Percentiles rank a stretch among this genome's conserved stretches.
Conservation (phyloP, 441 rosid genomes). For the Pelargonium fulgidum region DNA sequence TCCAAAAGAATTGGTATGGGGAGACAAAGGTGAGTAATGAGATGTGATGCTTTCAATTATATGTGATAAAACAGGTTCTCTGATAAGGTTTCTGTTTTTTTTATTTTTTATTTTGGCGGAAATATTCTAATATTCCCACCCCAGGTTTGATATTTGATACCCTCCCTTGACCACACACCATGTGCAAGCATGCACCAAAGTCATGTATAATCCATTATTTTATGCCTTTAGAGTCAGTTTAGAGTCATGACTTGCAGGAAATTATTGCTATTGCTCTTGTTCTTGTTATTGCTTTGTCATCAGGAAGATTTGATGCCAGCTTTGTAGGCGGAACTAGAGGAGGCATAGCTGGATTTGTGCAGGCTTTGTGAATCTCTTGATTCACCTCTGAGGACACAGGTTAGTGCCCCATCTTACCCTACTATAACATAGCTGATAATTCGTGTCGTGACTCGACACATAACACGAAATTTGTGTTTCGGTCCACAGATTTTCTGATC, state of each 20-base stretch:
- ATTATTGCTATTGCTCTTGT: neutral
- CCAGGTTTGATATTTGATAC: neutral
- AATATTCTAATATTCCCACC: neutral
- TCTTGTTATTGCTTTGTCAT: neutral
- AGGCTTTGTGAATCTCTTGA: too few species aligned
- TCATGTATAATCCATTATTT: neutral
- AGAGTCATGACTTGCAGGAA: neutral
- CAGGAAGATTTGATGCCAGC: neutral
- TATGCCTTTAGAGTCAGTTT: neutral
- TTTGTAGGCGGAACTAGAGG: neutral
- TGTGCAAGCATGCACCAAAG: too few species aligned
- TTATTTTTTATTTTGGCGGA: neutral
- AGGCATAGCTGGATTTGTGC: neutral
- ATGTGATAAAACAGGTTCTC: neutral
- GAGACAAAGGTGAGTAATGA: neutral
- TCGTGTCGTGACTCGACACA: too few species aligned
- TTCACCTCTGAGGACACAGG: too few species aligned
- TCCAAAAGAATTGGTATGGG: neutral
- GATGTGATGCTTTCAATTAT: neutral
- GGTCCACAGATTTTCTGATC: too few species aligned
- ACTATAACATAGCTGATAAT: too few species aligned
- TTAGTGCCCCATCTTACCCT: too few species aligned
- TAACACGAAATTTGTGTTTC: too few species aligned
- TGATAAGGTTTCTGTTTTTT: neutral
- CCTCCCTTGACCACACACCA: too few species aligned